These are phyloP conservation scores for Pisolithus tinctorius DNA, from an alignment of 768 basidiomycete genomes.

Conservation along the genomic window DNA sequence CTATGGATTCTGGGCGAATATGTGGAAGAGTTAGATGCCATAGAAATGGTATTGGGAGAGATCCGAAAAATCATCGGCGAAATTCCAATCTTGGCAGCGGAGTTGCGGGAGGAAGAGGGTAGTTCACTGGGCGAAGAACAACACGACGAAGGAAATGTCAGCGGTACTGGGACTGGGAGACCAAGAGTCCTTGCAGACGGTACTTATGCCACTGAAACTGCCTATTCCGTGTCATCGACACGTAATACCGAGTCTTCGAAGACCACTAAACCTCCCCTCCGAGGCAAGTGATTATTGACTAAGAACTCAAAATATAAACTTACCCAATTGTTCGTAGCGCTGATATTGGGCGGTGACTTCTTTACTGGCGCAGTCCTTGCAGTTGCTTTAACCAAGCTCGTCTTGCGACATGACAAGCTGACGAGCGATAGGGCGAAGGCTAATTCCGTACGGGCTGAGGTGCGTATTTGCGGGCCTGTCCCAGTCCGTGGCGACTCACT, in stretches of 20 bases:
- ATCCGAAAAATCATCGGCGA: conserved; percentile 86
- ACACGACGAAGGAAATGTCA: conserved; percentile 27
- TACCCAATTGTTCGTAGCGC: conserved; percentile 36
- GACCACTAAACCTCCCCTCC: conserved; percentile 85
- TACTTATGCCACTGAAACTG: conserved; percentile 96
- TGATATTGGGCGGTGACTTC: conserved; percentile 93
- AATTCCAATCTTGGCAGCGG: conserved; percentile 92
- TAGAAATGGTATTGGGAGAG: conserved; percentile 67
- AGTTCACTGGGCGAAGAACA: conserved; percentile 45
- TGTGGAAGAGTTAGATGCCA: conserved; percentile 58
- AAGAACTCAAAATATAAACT: background rate
- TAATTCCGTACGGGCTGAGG: conserved; percentile 85
- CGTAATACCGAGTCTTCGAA: conserved; percentile 70
- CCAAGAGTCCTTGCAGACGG: conserved; percentile 90
- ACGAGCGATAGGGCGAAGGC: conserved; percentile 43
- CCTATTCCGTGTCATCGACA: conserved; percentile 61
- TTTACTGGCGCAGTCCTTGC: conserved; percentile 93
- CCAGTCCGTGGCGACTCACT: background rate
- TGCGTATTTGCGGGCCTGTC: conserved; percentile 21
- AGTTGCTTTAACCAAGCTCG: conserved; percentile 83
- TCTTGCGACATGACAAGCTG: conserved; percentile 62
- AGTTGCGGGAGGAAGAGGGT: conserved; percentile 66
- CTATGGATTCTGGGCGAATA: conserved; percentile 99
- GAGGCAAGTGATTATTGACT: conserved; percentile 43
- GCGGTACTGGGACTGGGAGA: conserved; percentile 42